Conservation (phyloP, 768 basidiomycete species). For the Termitomyces sp. region DNA sequence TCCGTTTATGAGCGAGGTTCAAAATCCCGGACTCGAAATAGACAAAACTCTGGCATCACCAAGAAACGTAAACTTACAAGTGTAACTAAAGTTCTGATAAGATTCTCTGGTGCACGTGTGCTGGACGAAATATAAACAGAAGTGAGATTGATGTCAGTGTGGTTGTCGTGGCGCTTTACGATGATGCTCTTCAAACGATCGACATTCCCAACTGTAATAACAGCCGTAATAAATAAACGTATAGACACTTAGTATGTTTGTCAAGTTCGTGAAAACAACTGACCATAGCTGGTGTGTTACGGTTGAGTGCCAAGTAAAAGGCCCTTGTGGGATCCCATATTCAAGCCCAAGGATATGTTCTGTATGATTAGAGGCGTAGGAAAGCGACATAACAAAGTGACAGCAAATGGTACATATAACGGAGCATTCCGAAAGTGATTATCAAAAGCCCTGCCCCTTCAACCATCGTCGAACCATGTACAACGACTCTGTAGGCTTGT, state of each 20-base stretch:
- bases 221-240: too few species aligned
- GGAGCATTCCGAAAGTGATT: not conserved
- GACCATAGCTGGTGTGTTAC: not conserved
- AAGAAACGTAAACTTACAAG: too few species aligned
- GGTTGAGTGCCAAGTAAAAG: not conserved
- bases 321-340: not conserved
- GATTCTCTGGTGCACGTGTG: not conserved
- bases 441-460: slow-evolving; percentile 35
- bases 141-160: not conserved
- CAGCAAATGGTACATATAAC: not conserved
- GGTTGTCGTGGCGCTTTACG: too few species aligned
- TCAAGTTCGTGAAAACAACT: not conserved
- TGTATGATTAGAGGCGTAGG: not conserved
- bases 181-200: not conserved
- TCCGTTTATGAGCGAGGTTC: too few species aligned
- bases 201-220: not conserved
- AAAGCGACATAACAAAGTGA: not conserved
- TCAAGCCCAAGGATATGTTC: not conserved
- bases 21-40: too few species aligned
- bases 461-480: slow-evolving; percentile 69
- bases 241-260: too few species aligned
- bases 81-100: too few species aligned
- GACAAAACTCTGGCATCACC: too few species aligned
- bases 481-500: slow-evolving; percentile 63
- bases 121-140: not conserved